These are phyloP conservation scores for Neocallimastix lanati DNA, from an alignment of 192 early-diverging fungal genomes.

Conservation along the genomic window DNA sequence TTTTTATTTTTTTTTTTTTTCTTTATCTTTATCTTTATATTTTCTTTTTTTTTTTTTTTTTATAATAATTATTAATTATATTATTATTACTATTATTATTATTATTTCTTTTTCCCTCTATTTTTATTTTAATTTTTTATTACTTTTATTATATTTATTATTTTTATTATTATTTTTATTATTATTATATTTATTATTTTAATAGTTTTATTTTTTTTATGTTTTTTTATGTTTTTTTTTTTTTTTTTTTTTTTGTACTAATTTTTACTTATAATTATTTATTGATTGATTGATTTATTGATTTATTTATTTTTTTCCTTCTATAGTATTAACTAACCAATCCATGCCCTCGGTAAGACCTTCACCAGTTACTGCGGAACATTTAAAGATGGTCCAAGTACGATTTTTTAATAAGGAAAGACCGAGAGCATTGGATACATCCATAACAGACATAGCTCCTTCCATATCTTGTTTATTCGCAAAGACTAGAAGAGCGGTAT, in stretches of 20 bases:
- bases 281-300: not conserved
- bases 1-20: no score
- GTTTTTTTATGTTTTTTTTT: not conserved
- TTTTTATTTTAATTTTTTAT: no score
- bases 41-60: no score
- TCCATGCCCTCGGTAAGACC: slow-evolving; percentile 83
- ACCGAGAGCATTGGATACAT: slow-evolving; percentile 72
- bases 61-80: no score
- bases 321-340: slow-evolving; percentile 26
- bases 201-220: not conserved
- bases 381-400: slow-evolving; percentile 87
- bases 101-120: no score
- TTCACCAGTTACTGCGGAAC: slow-evolving; percentile 83
- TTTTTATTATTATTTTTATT: no score
- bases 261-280: no score
- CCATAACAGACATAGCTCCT: slow-evolving; percentile 73
- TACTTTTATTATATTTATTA: no score
- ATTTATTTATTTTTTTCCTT: not conserved
- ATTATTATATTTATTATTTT: no score
- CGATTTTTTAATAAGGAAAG: slow-evolving; percentile 68
- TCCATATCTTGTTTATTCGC: slow-evolving; percentile 98
- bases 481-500: slow-evolving; percentile 76
- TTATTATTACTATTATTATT: no score
- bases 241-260: not conserved
- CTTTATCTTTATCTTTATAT: no score